phyloP scores from a whole-genome alignment of 345 rosid genomes.

The Arabidopsis suecica region DNA sequence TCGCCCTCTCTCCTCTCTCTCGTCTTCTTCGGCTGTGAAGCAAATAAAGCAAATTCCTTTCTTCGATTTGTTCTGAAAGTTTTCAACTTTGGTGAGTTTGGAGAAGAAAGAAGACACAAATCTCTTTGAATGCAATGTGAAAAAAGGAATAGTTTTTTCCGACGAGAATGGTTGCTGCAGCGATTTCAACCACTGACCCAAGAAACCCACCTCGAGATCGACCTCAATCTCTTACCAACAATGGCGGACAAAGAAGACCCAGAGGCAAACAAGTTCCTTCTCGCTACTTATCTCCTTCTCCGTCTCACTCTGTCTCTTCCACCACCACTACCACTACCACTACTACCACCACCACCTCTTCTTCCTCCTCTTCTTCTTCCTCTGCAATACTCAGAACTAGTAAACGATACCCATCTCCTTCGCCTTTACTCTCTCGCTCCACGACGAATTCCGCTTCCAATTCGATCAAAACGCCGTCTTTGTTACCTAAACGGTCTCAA shows the following conservation, averaged over 20 bases:
- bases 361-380: slow-evolving; percentile 58
- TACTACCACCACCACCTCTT: slow-evolving; percentile 42
- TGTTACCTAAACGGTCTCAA: slow-evolving; percentile 73
- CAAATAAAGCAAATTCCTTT: slow-evolving; percentile 22
- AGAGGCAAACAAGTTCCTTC: slow-evolving; percentile 83
- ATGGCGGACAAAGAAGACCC: slow-evolving; percentile 59
- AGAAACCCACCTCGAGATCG: slow-evolving; percentile 50
- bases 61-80: slow-evolving; percentile 20
- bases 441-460: slow-evolving; percentile 54
- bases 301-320: slow-evolving; percentile 61
- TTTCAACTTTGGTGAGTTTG: slow-evolving; percentile 11
- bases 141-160: slow-evolving; percentile 6
- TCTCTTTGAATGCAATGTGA: slow-evolving; percentile 58
- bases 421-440: slow-evolving; percentile 60
- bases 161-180: slow-evolving; percentile 76
- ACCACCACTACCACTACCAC: slow-evolving; percentile 35
- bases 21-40: slow-evolving; percentile 41
- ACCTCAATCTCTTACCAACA: slow-evolving; percentile 43
- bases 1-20: slow-evolving; percentile 36
- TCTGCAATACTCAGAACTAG: slow-evolving; percentile 46
- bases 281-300: slow-evolving; percentile 89
- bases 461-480: slow-evolving; percentile 48
- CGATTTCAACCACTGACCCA: slow-evolving; percentile 43
- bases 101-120: slow-evolving; percentile 24
- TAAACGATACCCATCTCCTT: slow-evolving; percentile 66